Percentiles rank a stretch among this genome's conserved stretches.
Conservation (phyloP, 176 grass and related monocot genomes). For the Zea luxurians region DNA sequence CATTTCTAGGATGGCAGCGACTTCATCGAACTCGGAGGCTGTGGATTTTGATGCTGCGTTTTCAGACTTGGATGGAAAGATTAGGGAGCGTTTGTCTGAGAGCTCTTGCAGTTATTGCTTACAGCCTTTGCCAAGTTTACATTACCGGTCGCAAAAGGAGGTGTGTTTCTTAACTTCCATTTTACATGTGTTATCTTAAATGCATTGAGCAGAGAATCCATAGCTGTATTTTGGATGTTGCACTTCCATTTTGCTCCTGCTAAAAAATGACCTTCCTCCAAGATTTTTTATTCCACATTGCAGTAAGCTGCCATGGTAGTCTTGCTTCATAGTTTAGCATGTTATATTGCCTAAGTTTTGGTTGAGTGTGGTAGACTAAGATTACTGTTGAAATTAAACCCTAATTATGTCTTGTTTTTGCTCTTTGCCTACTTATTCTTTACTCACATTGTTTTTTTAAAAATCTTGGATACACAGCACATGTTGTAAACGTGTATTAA, state of each 20-base stretch:
- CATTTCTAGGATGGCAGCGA: constrained; percentile 43
- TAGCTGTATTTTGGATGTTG: not conserved
- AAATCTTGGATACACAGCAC: not conserved
- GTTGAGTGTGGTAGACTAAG: not conserved
- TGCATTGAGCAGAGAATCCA: not conserved
- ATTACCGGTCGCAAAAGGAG: constrained; percentile 91
- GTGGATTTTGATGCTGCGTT: constrained; percentile 52
- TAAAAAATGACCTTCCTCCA: not conserved
- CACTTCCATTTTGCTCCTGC: not conserved
- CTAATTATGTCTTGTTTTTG: not conserved
- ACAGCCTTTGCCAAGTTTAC: constrained; percentile 54
- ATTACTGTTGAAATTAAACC: constrained; percentile 5
- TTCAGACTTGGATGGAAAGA: constrained; percentile 69
- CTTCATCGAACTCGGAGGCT: constrained; percentile 36
- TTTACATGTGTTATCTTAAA: constrained; percentile 4
- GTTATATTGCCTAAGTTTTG: not conserved
- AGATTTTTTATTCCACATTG: not conserved
- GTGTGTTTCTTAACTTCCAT: constrained; percentile 31
- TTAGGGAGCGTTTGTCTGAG: constrained; percentile 69
- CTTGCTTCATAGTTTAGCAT: not conserved
- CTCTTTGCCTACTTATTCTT: not conserved
- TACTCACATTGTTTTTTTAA: not conserved
- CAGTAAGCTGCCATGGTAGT: constrained; percentile 1
- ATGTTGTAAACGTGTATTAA: not conserved
- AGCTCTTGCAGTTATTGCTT: constrained; percentile 74